Evolutionary conservation across 2,329 filamentous ascomycete species (phyloP).

Genomic region (Ophiostoma ulmi): DNA sequence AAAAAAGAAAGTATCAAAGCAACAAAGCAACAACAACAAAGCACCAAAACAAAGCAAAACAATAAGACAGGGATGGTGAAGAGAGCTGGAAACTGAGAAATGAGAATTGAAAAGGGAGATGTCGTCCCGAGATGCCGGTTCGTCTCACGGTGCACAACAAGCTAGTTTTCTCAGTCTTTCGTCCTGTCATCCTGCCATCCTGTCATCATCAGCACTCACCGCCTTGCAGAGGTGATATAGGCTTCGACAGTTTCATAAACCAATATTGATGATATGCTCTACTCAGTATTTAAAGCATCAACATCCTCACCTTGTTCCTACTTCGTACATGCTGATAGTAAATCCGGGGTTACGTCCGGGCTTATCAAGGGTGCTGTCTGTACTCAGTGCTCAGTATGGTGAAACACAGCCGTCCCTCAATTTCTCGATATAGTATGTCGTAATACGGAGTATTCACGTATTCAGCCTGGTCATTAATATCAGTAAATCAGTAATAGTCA

Average conservation of each 20-base stretch:
- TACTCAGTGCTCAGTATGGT: neutral
- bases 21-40: no score
- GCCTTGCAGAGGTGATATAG: no score
- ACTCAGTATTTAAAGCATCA: no score
- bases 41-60: neutral
- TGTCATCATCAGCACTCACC: neutral
- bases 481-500: no score
- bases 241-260: no score
- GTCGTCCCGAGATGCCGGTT: neutral
- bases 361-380: neutral
- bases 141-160: neutral
- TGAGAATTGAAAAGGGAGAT: neutral
- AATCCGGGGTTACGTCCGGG: conserved; percentile 6
- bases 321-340: neutral
- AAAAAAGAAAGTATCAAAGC: neutral
- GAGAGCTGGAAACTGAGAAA: no score
- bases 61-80: neutral
- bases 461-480: no score
- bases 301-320: neutral
- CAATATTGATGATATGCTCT: neutral
- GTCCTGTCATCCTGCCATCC: neutral
- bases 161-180: no score
- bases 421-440: no score
- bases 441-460: no score
- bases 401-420: no score